Evolutionary conservation across 495 filamentous ascomycete genomes (phyloP), one percentile per base, ranked within the genome.

Genomic region (Neurospora hispaniola): DNA sequence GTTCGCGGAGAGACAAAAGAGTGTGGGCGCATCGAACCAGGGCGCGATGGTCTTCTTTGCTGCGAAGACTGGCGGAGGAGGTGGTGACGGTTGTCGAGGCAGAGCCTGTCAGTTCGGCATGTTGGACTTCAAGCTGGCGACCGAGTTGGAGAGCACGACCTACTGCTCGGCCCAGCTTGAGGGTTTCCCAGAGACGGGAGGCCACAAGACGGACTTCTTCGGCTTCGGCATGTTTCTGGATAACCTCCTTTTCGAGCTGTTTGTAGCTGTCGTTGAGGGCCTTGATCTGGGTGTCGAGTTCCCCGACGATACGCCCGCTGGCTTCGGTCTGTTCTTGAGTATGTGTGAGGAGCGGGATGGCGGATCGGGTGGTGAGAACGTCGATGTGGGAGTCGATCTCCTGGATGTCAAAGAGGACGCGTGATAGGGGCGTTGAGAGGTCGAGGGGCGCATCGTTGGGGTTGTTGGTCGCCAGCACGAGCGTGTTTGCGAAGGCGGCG

Each of bases 311-410:
- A 70, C 84, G 85, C 18, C 85, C 81, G 54, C 90, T 90, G 1
- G 94, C 90, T 27, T 87, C 85, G 46, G 89, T 89, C 75, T 94
- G 91, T 69, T 86, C 84, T 73, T 88, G 85, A 38, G 93, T 96
- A 82, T 97, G 87, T 20, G 89, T 84, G 38, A 98, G 87, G n/a
- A 98, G 85, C 1, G 94, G 92, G 8, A 95, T 84, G 16, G 96
- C 92, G 69, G 92, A 91, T 76, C 90, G 89, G 69, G 93, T 96
- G 62, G 94, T 97, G 35, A 99, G 87, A 20, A 87, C 86, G 81
- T 98, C 91, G 74, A 98, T 97, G 78, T 97, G 93, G 1, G 94
- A 97, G 82, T 98, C 94, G 73, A 99, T 90, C 80, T 98, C 96
- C 80, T 99, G 96, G 18, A 96, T 88, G 82, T 99, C 96, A 81